Evolutionary conservation across 306 rosid species (phyloP).

Genomic region (Quillaja saponaria): DNA sequence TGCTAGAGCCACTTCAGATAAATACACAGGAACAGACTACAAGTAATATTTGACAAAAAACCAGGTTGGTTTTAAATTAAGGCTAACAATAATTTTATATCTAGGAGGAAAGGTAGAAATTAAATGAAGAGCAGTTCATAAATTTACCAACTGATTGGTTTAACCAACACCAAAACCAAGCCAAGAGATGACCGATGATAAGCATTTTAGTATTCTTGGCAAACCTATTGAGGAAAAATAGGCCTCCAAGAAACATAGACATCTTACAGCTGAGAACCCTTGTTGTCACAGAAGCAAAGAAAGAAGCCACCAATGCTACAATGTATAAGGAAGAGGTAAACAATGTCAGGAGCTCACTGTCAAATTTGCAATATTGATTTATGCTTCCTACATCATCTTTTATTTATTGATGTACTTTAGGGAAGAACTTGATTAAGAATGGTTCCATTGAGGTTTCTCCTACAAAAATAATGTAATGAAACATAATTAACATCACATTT

Average conservation of each 20-base stretch:
- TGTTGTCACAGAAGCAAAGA: slow-evolving; percentile 48
- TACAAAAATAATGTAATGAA: slow-evolving; percentile 52
- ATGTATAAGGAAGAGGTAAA: slow-evolving; percentile 79
- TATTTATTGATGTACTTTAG: slow-evolving; percentile 61
- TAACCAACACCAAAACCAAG: slow-evolving; percentile 82
- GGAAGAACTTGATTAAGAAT: slow-evolving; percentile 54
- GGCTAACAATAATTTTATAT: no score
- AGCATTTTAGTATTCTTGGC: slow-evolving; percentile 57
- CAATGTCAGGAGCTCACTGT: slow-evolving; percentile 57
- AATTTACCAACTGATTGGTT: slow-evolving; percentile 65
- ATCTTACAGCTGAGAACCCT: slow-evolving; percentile 50
- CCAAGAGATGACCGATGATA: slow-evolving; percentile 55
- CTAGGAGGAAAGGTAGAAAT: not conserved
- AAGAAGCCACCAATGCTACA: slow-evolving; percentile 61
- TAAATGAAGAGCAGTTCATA: no score
- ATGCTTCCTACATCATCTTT: slow-evolving; percentile 20
- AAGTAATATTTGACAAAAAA: not conserved
- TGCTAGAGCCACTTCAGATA: slow-evolving; percentile 77
- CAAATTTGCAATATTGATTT: slow-evolving; percentile 67
- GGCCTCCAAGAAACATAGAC: slow-evolving; percentile 60
- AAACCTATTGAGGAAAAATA: slow-evolving; percentile 55
- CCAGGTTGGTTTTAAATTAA: no score
- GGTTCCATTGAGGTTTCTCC: slow-evolving; percentile 88
- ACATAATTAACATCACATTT: not conserved
- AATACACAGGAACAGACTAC: slow-evolving; percentile 78